These are phyloP conservation scores for Collybia mongolica DNA, from an alignment of 768 basidiomycete genomes.

Conservation along the genomic window DNA sequence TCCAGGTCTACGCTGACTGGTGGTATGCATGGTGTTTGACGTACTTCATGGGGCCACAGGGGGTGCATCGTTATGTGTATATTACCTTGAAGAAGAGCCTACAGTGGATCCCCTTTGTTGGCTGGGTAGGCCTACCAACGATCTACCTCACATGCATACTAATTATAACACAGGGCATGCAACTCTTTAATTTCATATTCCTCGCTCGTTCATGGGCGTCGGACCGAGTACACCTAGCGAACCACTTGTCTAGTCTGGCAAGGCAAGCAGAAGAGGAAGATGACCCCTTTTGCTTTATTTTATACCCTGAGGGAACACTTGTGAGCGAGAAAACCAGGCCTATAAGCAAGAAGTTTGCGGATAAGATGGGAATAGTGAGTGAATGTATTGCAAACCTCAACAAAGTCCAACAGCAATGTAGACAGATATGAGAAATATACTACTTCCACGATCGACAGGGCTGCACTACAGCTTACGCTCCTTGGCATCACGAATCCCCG, in stretches of 20 bases:
- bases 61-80: constrained; percentile 69
- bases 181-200: constrained; percentile 93
- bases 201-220: constrained; percentile 89
- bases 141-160: constrained; percentile 2
- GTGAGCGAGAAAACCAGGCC: constrained; percentile 86
- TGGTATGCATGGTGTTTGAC: constrained; percentile 87
- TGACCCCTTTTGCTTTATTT: constrained; percentile 74
- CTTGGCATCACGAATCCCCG: constrained; percentile 72
- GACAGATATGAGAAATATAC: constrained; percentile 76
- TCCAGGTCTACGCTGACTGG: constrained; percentile 77
- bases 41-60: constrained; percentile 64
- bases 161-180: constrained; percentile 69
- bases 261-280: constrained; percentile 64
- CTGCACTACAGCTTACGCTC: constrained; percentile 83
- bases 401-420: constrained; percentile 25
- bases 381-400: background rate
- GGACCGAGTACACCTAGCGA: constrained; percentile 67
- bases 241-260: constrained; percentile 67
- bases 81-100: constrained; percentile 94
- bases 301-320: constrained; percentile 97
- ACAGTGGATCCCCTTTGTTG: constrained; percentile 80
- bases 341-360: constrained; percentile 82
- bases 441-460: constrained; percentile 93
- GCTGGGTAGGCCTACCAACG: constrained; percentile 61
- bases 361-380: constrained; percentile 86